These are phyloP conservation scores for Anisodus tanguticus DNA, from an alignment of 257 asterid species.

Conservation along the genomic window DNA sequence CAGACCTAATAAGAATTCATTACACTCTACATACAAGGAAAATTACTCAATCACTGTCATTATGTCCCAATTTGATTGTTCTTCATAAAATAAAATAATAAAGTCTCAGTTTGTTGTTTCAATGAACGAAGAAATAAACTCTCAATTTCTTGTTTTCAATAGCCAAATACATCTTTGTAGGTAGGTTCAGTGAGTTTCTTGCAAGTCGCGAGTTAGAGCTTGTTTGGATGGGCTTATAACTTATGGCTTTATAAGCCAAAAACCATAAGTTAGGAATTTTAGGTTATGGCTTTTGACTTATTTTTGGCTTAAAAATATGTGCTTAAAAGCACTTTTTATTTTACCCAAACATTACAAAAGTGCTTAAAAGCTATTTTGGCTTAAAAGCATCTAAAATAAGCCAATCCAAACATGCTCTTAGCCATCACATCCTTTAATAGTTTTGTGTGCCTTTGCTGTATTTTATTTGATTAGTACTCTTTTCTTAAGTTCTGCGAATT, in stretches of 20 bases:
- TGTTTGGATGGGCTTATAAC: too few relatives aligned
- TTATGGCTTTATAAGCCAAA: too few relatives aligned
- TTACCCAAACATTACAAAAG: too few relatives aligned
- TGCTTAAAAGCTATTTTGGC: too few relatives aligned
- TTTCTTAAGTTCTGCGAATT: not conserved
- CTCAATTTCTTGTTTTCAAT: not conserved
- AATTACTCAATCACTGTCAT: not conserved
- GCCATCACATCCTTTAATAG: not conserved
- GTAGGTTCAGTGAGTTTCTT: constrained; percentile 19
- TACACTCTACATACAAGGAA: constrained; percentile 12
- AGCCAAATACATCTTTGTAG: not conserved
- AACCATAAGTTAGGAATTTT: too few relatives aligned
- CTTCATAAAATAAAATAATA: too few relatives aligned
- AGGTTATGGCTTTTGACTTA: too few relatives aligned
- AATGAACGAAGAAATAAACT: not conserved
- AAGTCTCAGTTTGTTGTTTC: not conserved
- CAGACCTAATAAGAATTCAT: constrained; percentile 6
- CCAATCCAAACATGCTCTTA: too few relatives aligned
- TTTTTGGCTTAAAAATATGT: too few relatives aligned
- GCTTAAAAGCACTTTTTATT: too few relatives aligned
- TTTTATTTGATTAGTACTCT: not conserved
- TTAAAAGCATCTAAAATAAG: too few relatives aligned
- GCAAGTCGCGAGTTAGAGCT: not conserved
- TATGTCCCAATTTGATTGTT: too few relatives aligned
- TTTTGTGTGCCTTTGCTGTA: constrained; percentile 5